Base-by-base conservation (phyloP, 495 filamentous ascomycete genomes). In the Penicillium turbatum region DNA sequence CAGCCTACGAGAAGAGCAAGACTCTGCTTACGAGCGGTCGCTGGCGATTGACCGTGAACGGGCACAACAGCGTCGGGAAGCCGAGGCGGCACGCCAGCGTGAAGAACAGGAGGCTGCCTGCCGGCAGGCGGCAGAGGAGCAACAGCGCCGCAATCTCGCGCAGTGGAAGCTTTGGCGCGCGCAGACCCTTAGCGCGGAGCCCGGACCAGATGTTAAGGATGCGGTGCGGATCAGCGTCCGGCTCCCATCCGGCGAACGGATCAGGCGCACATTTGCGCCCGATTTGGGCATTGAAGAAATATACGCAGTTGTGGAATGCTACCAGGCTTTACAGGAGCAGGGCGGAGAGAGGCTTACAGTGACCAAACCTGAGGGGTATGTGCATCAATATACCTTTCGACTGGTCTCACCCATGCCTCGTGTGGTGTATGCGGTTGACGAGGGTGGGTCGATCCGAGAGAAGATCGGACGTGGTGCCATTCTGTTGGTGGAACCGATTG, bases 261-360 rank as follows among this genome's bases (percentile, higher is more conserved):
- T 96, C 2, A 81, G 92, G 52, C 81, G 92, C 29, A 79, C 75
- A 43, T 97, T 98, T 60, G 59, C 72, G 1, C 72, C 76, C 3
- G 73, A 81, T 2, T 81, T 85, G 1, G 73, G 75, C 1, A 71
- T 97, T 26, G 93, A 98, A 64, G 91, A 96, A 61, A 70, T 98
- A 0, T 97, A 98, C 70, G 95, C 92, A 1, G 96, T 95, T 70
- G 91, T 97, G 2, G 95, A 97, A 63, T 97, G 93, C 69, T 86
- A 92, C 66, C 86, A 90, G 47, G 52, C 85, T 0, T 55, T 91
- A 19, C 45, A 65, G n/a, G 56, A 69, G 21, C 42, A 65, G 19
- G 56, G 69, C 39, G 67, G 59, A 19, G 61, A 57, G n/a, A 40
- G 34, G 19, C 46, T 53, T 8, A 55, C 66, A 17, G 59, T 67